Conservation (phyloP, 805 yeast species). For the Wickerhamiella azyma region DNA sequence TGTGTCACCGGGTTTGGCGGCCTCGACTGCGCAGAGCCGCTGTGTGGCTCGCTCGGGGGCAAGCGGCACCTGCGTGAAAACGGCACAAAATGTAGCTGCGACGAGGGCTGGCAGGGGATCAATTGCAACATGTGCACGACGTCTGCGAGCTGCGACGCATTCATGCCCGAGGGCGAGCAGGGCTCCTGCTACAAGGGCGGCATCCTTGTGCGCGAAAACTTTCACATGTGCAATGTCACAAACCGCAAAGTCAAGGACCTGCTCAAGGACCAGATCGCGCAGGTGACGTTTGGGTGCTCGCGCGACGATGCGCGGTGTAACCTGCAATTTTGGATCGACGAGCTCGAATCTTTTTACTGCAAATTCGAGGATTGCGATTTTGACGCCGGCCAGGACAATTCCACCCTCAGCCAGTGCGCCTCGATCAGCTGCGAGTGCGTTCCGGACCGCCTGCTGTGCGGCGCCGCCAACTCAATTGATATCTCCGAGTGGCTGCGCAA, state of each 20-base stretch:
- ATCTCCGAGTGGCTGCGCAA: constrained; percentile 84
- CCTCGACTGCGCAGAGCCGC: constrained; percentile 74
- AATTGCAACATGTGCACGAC: constrained; percentile 72
- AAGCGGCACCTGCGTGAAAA: constrained; percentile 44
- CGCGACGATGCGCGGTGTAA: constrained; percentile 52
- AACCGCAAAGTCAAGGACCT: constrained; percentile 69
- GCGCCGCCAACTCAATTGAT: constrained; percentile 86
- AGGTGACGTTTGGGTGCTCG: constrained; percentile 84
- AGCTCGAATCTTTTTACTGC: constrained; percentile 81
- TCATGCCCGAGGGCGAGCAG: constrained; percentile 64
- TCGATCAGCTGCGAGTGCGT: constrained; percentile 75
- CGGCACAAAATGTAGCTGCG: constrained; percentile 52
- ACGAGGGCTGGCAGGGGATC: constrained; percentile 84
- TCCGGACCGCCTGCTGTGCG: constrained; percentile 88
- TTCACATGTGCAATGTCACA: constrained; percentile 92
- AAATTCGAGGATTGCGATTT: constrained; percentile 63
- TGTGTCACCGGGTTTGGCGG: constrained; percentile 93
- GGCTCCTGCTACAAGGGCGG: constrained; percentile 90
- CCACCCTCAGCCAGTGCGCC: constrained; percentile 67
- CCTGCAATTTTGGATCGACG: constrained; percentile 93
- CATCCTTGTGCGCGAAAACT: constrained; percentile 60
- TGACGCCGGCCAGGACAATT: constrained; percentile 46
- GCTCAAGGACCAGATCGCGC: constrained; percentile 69
- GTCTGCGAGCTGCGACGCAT: constrained; percentile 67
- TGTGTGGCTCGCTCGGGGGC: constrained; percentile 70